Evolutionary conservation across 345 rosid genomes (phyloP).

Genomic region (Cardamine chenopodiifolia): DNA sequence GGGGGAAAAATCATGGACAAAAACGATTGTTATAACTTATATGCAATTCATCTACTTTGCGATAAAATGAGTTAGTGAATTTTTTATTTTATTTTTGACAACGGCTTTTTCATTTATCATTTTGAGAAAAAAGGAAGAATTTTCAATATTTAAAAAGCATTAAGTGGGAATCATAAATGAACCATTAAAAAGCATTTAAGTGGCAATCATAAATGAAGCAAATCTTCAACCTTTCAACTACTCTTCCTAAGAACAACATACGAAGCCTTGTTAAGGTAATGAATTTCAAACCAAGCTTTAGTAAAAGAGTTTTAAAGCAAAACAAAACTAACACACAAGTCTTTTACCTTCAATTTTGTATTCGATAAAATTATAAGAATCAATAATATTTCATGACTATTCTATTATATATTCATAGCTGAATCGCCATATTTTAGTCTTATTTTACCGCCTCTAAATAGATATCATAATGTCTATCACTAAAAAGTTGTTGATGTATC

Average conservation of each 20-base stretch:
- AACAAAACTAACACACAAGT: background rate
- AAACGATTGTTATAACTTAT: background rate
- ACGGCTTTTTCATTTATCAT: background rate
- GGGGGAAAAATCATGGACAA: background rate
- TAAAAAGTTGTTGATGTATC: background rate
- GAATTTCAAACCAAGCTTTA: background rate
- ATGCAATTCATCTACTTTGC: too few species aligned
- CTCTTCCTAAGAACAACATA: background rate
- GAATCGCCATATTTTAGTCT: background rate
- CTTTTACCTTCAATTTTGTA: background rate
- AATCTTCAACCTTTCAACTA: background rate
- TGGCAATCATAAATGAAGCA: background rate
- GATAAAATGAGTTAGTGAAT: too few species aligned
- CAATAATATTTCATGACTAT: background rate
- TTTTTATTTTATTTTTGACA: too few species aligned
- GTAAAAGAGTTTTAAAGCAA: background rate
- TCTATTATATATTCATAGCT: background rate
- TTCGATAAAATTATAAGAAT: background rate
- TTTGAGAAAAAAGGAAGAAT: background rate
- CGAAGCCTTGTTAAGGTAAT: background rate
- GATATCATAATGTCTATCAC: background rate
- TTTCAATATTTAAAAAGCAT: background rate
- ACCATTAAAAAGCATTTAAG: background rate
- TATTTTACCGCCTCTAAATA: too few species aligned
- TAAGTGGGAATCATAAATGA: background rate